phyloP scores from a whole-genome alignment of 1,284 basidiomycete species.

The Schizophyllum amplum region DNA sequence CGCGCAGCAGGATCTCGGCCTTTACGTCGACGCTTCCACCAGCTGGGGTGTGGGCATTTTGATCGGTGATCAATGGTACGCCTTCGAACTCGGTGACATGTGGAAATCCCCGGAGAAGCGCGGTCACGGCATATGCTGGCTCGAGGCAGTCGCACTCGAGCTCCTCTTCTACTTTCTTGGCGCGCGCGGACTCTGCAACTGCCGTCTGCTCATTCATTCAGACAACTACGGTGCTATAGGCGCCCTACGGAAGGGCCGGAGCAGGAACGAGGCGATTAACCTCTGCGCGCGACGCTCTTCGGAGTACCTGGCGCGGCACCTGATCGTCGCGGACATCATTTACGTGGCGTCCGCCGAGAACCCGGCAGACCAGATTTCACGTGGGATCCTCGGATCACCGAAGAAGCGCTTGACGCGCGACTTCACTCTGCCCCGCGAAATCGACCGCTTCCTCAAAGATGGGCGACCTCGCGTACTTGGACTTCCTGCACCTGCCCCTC shows the following conservation, averaged over 20 bases:
- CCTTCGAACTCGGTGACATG: slow-evolving; percentile 11
- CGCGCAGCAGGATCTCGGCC: slow-evolving; percentile 7
- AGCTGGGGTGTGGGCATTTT: slow-evolving; percentile 24
- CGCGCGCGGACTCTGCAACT: not conserved
- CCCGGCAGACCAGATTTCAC: slow-evolving; percentile 6
- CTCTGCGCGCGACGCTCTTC: slow-evolving; percentile 6
- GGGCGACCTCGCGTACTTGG: not conserved
- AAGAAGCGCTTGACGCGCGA: not conserved
- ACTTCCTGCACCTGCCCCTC: not conserved
- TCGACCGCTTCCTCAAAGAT: slow-evolving; percentile 2
- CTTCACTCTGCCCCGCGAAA: slow-evolving; percentile 1
- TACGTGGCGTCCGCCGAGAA: slow-evolving; percentile 8
- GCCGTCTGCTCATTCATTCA: slow-evolving; percentile 13
- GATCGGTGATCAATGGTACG: slow-evolving; percentile 6
- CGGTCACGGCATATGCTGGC: slow-evolving; percentile 21
- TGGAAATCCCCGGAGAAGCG: slow-evolving; percentile 5
- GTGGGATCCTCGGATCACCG: not conserved
- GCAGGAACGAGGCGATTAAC: slow-evolving; percentile 14
- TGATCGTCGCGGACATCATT: not conserved
- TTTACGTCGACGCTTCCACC: slow-evolving; percentile 20
- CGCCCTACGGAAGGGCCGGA: slow-evolving; percentile 16
- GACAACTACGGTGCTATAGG: slow-evolving; percentile 24
- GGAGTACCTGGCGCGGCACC: not conserved
- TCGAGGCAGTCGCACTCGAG: slow-evolving; percentile 19
- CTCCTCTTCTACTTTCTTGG: slow-evolving; percentile 8